Base-by-base conservation (phyloP, 192 early-diverging fungal species). In the Cladochytrium replicatum region DNA sequence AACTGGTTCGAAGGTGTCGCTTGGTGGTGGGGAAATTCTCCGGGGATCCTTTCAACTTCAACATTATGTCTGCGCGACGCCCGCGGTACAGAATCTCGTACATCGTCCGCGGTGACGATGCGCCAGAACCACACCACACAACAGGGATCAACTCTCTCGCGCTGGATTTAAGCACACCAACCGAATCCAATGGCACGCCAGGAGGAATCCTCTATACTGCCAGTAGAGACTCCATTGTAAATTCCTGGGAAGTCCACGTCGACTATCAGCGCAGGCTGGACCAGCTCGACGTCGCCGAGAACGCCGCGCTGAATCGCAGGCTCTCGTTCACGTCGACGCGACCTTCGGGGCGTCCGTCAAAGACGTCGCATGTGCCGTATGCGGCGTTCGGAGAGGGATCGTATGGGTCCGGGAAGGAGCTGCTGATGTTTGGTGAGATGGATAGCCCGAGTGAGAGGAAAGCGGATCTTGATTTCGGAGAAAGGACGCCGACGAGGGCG, bases 141-240 rank as follows among this genome's bases (percentile, higher is more conserved):
- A 32, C 39, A 6, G 93, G 93, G 28, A 78, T 92, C 25, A 94
- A 93, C 58, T 74, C 88, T 22, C 75, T 97, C 32, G 84, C 85
- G 3, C 72, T 93, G 28, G 78, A 85, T 26, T n/a, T 48, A 41
- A 39, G 13, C 28, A 37, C 39, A n/a, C n/a, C 31, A 23, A 25
- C 50, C 23, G 31, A 34, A 29, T 37, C 60, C 54, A 7, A 40
- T 58, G 37, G 24, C 5, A 48, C 53, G 15, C 65, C 64, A 2
- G 77, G 75, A 32, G 87, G 86, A 4, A 61, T 86, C 29, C 74
- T 98, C 30, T 93, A 90, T 59, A 80, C 87, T 11, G 94, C 82
- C 23, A 90, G 91, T 9, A 70, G 92, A 41, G 94, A 98, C 62
- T 83, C 88, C 50, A 71, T 84, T 23, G 79, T 96, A 37, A 83